phyloP scores from a whole-genome alignment of 1,139 yeast species.

The Taphrina flavorubra region DNA sequence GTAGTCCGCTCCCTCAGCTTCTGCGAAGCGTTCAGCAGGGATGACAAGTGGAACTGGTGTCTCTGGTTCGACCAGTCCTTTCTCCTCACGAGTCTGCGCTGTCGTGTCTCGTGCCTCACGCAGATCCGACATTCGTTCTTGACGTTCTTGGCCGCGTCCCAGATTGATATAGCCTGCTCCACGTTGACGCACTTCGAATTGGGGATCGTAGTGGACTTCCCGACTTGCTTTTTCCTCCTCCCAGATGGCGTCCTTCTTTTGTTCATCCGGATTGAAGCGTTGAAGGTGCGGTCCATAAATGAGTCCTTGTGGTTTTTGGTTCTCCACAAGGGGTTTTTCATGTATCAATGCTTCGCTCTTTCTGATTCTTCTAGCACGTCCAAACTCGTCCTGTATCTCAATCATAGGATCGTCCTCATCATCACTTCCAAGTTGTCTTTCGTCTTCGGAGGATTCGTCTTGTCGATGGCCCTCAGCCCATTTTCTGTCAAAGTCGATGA shows the following conservation, averaged over 20 bases:
- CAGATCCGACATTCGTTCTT: slow-evolving; percentile 26
- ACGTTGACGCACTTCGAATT: slow-evolving; percentile 26
- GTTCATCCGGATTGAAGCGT: slow-evolving; percentile 25
- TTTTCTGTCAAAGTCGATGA: slow-evolving; percentile 40
- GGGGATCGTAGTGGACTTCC: slow-evolving; percentile 35
- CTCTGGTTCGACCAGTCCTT: slow-evolving; percentile 13
- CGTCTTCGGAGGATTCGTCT: slow-evolving; percentile 13
- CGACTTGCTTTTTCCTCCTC: slow-evolving; percentile 30
- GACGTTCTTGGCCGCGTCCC: slow-evolving; percentile 27
- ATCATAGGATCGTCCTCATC: slow-evolving; percentile 36
- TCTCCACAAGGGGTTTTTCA: slow-evolving; percentile 19
- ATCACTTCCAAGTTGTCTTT: background rate
- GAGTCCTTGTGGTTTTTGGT: slow-evolving; percentile 2
- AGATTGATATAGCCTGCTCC: slow-evolving; percentile 37
- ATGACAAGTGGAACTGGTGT: slow-evolving; percentile 3
- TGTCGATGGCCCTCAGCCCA: slow-evolving; percentile 31
- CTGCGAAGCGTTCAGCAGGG: background rate
- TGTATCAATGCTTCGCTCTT: slow-evolving; percentile 15
- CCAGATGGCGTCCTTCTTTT: slow-evolving; percentile 37
- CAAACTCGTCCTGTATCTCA: slow-evolving; percentile 39
- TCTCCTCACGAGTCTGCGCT: background rate
- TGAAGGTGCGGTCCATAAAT: slow-evolving; percentile 34
- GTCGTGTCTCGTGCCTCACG: slow-evolving; percentile 11
- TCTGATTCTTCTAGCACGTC: slow-evolving; percentile 27
- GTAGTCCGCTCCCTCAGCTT: slow-evolving; percentile 10